phyloP scores from a whole-genome alignment of 225 moss, liverwort and hornwort genomes.

The Pseudisothecium myosuroides region DNA sequence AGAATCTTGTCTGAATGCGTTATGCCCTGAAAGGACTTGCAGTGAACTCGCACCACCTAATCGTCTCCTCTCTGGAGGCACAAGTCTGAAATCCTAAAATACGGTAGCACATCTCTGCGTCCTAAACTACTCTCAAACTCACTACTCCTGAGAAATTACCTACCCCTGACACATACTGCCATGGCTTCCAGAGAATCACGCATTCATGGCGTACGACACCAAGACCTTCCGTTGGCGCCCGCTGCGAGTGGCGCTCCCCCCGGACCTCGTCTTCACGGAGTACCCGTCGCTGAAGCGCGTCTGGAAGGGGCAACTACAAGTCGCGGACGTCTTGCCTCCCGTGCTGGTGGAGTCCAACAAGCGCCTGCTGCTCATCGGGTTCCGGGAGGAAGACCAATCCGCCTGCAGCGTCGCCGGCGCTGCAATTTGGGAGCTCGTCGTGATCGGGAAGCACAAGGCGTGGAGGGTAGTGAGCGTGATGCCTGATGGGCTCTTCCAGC shows the following conservation, averaged over 20 bases:
- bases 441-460: background rate
- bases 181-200: conserved; percentile 14
- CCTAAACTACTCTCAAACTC: background rate
- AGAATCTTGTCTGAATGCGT: background rate
- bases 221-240: conserved; percentile 17
- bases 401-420: background rate
- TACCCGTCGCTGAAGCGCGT: conserved; percentile 28
- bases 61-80: background rate
- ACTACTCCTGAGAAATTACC: background rate
- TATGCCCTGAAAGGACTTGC: background rate
- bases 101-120: background rate
- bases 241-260: conserved; percentile 13
- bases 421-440: conserved; percentile 32
- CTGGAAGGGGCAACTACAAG: conserved; percentile 6
- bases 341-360: conserved; percentile 26
- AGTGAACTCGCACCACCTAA: background rate
- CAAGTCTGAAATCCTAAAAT: background rate
- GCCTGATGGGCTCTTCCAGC: conserved; percentile 10
- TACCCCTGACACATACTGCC: background rate
- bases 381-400: background rate
- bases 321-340: conserved; percentile 25
- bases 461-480: conserved; percentile 10
- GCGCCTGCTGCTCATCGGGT: conserved; percentile 26
- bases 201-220: conserved; percentile 26
- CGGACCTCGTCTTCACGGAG: conserved; percentile 28